Conservation (phyloP, 306 rosid species). For the Medicago truncatula region DNA sequence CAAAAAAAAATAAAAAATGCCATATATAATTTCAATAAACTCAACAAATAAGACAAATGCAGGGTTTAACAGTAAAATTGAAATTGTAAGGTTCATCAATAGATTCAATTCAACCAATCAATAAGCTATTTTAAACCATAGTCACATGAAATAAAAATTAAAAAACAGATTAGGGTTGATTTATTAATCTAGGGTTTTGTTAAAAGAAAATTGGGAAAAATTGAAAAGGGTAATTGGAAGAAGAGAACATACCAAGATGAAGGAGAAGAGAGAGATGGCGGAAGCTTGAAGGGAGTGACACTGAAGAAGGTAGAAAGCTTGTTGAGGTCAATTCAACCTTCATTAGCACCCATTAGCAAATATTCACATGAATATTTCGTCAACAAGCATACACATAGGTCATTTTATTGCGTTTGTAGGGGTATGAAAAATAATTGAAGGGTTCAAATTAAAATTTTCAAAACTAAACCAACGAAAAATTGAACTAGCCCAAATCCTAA, state of each 20-base stretch:
- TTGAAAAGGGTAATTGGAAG: background rate
- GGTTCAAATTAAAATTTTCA: too few species aligned
- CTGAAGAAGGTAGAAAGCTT: background rate
- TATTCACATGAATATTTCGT: too few species aligned
- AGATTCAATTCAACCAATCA: background rate
- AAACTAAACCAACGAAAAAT: too few species aligned
- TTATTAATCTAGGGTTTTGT: background rate
- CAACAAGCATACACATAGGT: too few species aligned
- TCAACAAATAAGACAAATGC: background rate
- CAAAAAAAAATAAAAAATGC: background rate
- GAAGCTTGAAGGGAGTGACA: background rate
- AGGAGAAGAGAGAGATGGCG: background rate
- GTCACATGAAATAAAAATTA: background rate
- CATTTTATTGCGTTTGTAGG: too few species aligned
- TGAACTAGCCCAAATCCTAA: background rate
- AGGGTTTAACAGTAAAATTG: background rate
- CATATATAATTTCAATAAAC: background rate
- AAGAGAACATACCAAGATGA: background rate
- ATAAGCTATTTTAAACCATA: background rate
- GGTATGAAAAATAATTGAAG: too few species aligned
- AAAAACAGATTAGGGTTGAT: background rate
- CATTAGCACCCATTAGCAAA: too few species aligned
- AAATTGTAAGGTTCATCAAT: background rate
- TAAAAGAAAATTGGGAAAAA: background rate
- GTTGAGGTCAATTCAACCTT: too few species aligned